Conservation (phyloP, 2,329 filamentous ascomycete genomes). For the Furcasterigmium sp. region DNA sequence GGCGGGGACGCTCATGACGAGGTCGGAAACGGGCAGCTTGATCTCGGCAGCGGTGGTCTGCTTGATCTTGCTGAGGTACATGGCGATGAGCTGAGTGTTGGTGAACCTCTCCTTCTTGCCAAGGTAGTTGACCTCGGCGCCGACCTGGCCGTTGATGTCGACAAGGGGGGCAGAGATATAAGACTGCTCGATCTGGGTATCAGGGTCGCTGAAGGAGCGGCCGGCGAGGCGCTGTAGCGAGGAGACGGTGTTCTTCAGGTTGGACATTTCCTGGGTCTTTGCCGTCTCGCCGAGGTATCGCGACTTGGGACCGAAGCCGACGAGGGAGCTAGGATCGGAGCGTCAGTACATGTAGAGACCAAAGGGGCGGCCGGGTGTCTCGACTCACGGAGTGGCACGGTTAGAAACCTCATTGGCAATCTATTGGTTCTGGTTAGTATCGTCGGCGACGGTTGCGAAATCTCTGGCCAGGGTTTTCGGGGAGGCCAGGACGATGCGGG, state of each 20-base stretch:
- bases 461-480: not conserved
- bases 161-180: slow-evolving; percentile 81
- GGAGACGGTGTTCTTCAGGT: slow-evolving; percentile 97
- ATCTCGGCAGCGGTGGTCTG: slow-evolving; percentile 81
- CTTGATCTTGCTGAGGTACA: slow-evolving; percentile 95
- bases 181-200: slow-evolving; percentile 88
- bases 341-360: slow-evolving; percentile 8
- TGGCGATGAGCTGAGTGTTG: slow-evolving; percentile 87
- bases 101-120: slow-evolving; percentile 95
- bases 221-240: slow-evolving; percentile 90
- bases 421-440: slow-evolving; percentile 39
- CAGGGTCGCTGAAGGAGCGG: slow-evolving; percentile 80
- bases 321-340: slow-evolving; percentile 64
- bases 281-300: slow-evolving; percentile 92
- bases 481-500: too few species aligned
- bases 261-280: slow-evolving; percentile 98
- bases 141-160: slow-evolving; percentile 90
- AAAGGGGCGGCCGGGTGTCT: slow-evolving; percentile 3
- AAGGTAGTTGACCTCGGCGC: slow-evolving; percentile 87
- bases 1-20: slow-evolving; percentile 89
- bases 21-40: slow-evolving; percentile 83
- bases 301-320: slow-evolving; percentile 90
- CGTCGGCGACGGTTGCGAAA: slow-evolving; percentile 2
- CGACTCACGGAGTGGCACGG: slow-evolving; percentile 88
- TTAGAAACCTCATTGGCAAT: slow-evolving; percentile 99